A percentile compares a stretch with the other conserved stretches of the same genome.
Conservation (phyloP, 2,329 filamentous ascomycete genomes). For the Fusarium anthophilum region DNA sequence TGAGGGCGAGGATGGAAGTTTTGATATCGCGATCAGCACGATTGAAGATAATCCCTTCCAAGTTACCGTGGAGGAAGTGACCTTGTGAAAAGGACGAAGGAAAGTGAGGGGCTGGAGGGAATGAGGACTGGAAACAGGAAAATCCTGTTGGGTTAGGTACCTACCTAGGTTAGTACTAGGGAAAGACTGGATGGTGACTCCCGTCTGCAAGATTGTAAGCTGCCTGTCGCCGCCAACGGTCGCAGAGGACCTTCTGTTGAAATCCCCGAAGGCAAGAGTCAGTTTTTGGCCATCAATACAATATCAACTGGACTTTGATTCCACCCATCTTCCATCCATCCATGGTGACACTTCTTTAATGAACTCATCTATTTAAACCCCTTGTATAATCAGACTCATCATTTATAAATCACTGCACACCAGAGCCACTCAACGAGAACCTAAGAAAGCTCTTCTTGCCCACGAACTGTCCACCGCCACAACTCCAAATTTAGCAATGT, state of each 20-base stretch:
- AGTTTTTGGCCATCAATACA: not conserved
- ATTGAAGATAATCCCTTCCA: not conserved
- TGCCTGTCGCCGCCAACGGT: not conserved
- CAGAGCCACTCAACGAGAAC: not conserved
- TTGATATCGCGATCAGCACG: not conserved
- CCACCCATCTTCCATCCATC: not conserved
- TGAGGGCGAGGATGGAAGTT: not conserved
- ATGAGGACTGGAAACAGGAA: not conserved
- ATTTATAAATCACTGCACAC: not conserved
- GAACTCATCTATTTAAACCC: not conserved
- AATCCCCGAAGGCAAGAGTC: not conserved
- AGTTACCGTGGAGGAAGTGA: not conserved
- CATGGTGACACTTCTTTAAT: not conserved
- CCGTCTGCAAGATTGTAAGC: not conserved
- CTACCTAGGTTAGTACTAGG: no score
- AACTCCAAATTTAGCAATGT: not conserved
- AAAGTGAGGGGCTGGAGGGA: not conserved
- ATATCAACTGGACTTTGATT: not conserved
- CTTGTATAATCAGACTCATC: not conserved
- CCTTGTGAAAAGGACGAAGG: fast-evolving
- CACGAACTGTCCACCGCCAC: not conserved
- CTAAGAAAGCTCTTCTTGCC: not conserved
- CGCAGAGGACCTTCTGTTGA: not conserved
- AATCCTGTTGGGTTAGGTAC: not conserved
- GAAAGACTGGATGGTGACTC: not conserved